phyloP scores from a whole-genome alignment of 202 grass and related monocot genomes.

The Setaria italica region DNA sequence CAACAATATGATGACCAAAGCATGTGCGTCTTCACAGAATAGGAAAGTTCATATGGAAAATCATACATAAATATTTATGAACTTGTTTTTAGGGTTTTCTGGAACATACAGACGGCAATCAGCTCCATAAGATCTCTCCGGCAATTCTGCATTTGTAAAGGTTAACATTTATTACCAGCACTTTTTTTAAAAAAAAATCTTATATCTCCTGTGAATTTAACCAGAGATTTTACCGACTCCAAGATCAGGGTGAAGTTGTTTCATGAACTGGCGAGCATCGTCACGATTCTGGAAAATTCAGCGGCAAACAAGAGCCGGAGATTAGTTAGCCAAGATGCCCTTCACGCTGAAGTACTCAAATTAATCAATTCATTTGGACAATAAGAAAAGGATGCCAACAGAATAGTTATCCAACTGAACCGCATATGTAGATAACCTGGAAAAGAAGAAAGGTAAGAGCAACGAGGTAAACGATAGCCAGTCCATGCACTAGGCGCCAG shows the following conservation, averaged over 20 bases:
- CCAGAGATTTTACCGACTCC: slow-evolving; percentile 77
- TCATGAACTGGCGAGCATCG: slow-evolving; percentile 93
- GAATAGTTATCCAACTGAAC: slow-evolving; percentile 20
- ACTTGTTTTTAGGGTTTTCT: slow-evolving; percentile 97
- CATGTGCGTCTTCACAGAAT: slow-evolving; percentile 37
- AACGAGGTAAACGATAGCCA: slow-evolving; percentile 94
- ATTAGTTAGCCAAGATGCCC: slow-evolving; percentile 22
- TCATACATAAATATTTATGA: slow-evolving; percentile 99
- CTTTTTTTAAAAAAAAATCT: not conserved
- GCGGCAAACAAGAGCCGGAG: slow-evolving; percentile 23
- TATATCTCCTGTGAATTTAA: not conserved
- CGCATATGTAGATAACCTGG: slow-evolving; percentile 63
- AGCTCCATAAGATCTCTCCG: slow-evolving; percentile 93
- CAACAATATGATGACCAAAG: slow-evolving; percentile 34
- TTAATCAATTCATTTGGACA: slow-evolving; percentile 17
- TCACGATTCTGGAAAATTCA: slow-evolving; percentile 75
- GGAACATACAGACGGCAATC: slow-evolving; percentile 98
- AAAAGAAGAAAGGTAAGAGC: slow-evolving; percentile 97
- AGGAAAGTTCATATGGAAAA: slow-evolving; percentile 60
- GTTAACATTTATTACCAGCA: not conserved
- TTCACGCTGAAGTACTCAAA: slow-evolving; percentile 39
- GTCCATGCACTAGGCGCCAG: slow-evolving; percentile 95
- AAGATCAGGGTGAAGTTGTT: slow-evolving; percentile 85
- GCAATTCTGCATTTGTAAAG: slow-evolving; percentile 64
- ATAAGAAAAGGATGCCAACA: not conserved